Base-by-base conservation (phyloP, 768 basidiomycete species). In the Wakefieldia striispora region DNA sequence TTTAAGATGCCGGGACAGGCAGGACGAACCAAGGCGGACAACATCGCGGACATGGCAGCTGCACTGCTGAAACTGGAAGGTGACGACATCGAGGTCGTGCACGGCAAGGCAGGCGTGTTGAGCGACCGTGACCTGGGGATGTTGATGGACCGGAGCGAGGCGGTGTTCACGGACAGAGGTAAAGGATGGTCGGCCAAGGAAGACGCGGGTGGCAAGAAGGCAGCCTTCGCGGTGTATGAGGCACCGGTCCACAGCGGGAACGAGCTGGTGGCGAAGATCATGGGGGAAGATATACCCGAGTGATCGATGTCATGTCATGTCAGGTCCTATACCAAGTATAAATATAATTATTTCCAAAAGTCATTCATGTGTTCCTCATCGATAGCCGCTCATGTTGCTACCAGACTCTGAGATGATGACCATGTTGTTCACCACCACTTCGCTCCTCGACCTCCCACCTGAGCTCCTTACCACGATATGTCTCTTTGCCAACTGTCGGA, bases 41-140 rank as follows among this genome's bases (percentile, higher is more conserved):
- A 79, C 2, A 81, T 89, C 60, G 83, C 86, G 0, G 90, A 94
- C 60, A 81, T 93, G 77, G 89, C 91, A 0, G 80, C 87, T 17
- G 77, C 82, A 17, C 70, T 97, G 36, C 74, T 95, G 20, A 76
- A 75, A 31, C 79, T 95, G 3, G 93, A 95, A 61, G 87, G 87
- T 14, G 91, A 97, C 70, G 84, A 93, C 63, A 91, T 97, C 50
- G 82, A 91, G 45, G 84, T 97, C 11, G 91, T 92, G 16, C 82
- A 79, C 55, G 86, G 83, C 33, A 84, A 85, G 63, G 72, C 75
- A 39, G 80, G 80, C 29, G 82, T 97, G 43, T 75, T 99, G 58
- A 86, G 83, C 54, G 90, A 97, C 45, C 78, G 76, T 35, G 91
- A 97, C 59, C 69, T 99, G 31, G 82, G 86, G 20, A 75, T 82